Evolutionary conservation across 2,329 filamentous ascomycete species (phyloP).

Genomic region (Epichloe festucae): DNA sequence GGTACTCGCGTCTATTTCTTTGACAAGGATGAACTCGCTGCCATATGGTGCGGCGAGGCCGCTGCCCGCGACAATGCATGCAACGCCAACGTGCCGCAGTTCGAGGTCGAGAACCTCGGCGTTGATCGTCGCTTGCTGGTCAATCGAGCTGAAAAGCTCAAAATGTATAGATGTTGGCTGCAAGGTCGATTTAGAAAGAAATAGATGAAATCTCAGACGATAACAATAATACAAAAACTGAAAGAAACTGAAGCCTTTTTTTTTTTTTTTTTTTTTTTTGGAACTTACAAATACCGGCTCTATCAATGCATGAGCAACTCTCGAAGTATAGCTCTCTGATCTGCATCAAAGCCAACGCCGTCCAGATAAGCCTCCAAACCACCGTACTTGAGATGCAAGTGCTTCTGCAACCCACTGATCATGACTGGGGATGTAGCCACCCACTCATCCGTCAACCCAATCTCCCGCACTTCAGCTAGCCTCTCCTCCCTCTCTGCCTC

Average conservation of each 20-base stretch:
- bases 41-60: constrained; percentile 56
- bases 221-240: not conserved
- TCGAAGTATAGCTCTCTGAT: constrained; percentile 27
- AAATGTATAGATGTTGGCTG: constrained; percentile 98
- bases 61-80: constrained; percentile 14
- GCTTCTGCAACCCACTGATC: constrained; percentile 42
- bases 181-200: constrained; percentile 70
- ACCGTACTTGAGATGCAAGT: constrained; percentile 51
- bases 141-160: constrained; percentile 78
- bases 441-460: constrained; percentile 66
- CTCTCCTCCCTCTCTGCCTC: constrained; percentile 47
- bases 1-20: constrained; percentile 98
- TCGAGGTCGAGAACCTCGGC: constrained; percentile 67
- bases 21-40: constrained; percentile 65
- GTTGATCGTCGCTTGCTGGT: constrained; percentile 83
- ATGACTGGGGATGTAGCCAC: constrained; percentile 51
- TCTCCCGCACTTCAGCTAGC: constrained; percentile 52
- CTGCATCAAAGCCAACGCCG: constrained; percentile 40
- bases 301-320: constrained; percentile 29
- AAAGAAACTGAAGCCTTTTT: not conserved
- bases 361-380: constrained; percentile 54
- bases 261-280: not conserved
- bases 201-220: constrained; percentile 19
- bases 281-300: not conserved
- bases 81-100: constrained; percentile 24